Conservation (phyloP, 148 eudicot genomes). For the Agrostemma githago region DNA sequence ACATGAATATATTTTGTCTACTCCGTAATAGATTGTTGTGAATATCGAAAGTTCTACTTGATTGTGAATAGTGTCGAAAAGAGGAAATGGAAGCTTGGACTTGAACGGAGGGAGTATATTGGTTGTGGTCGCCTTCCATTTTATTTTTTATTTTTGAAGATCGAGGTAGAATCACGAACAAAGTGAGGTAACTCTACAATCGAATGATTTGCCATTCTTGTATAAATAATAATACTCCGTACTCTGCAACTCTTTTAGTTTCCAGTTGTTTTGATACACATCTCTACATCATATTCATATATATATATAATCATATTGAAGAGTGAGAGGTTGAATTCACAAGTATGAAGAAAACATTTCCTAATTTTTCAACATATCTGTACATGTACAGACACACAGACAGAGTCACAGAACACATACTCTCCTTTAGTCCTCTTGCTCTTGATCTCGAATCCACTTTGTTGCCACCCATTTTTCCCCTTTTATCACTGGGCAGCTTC, state of each 20-base stretch:
- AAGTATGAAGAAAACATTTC: constrained; percentile 4
- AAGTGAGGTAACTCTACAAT: neutral
- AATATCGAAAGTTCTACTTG: too few species aligned
- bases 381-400: neutral
- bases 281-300: constrained; percentile 10
- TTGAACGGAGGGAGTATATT: too few species aligned
- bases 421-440: constrained; percentile 29
- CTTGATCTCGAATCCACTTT: constrained; percentile 68
- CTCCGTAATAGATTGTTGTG: too few species aligned
- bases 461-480: constrained; percentile 97
- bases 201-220: constrained; percentile 19
- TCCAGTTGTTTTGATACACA: constrained; percentile 13
- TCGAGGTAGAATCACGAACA: neutral
- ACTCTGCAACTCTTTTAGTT: neutral
- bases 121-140: neutral
- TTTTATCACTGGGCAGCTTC: constrained; percentile 72
- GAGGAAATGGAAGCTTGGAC: too few species aligned
- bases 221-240: constrained; percentile 19
- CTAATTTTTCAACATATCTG: neutral
- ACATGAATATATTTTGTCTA: too few species aligned
- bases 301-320: too few species aligned
- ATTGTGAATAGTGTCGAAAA: too few species aligned
- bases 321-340: constrained; percentile 13
- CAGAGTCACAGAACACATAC: too few species aligned
- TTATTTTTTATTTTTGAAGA: neutral